Conservation (phyloP, 768 basidiomycete species). For the Russula foetens region DNA sequence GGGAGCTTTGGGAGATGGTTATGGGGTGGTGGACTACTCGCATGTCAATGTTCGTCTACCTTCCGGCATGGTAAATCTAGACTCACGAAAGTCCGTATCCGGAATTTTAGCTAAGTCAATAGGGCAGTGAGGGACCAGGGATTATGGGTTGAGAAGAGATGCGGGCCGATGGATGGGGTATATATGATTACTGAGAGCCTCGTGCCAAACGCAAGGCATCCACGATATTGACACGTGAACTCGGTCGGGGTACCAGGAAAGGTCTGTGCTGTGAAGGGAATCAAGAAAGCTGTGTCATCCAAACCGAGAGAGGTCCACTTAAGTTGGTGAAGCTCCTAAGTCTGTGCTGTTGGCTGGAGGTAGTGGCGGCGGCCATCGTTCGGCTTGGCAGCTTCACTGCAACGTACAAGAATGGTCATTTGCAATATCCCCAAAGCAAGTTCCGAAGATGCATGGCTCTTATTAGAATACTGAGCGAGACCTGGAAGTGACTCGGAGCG, state of each 20-base stretch:
- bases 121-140: not conserved
- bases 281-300: not conserved
- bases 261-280: not conserved
- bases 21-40: not conserved
- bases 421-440: not conserved
- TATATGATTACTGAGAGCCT: conserved; percentile 14
- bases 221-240: conserved; percentile 15
- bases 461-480: not conserved
- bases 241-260: not conserved
- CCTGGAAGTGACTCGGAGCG: not conserved
- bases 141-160: not conserved
- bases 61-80: not conserved
- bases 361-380: not conserved
- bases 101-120: not conserved
- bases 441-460: not conserved
- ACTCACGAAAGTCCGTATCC: conserved; percentile 8
- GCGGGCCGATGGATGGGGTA: not conserved
- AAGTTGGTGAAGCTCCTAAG: not conserved
- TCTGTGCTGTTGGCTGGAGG: not conserved
- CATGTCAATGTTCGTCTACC: not conserved
- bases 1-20: not conserved
- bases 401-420: not conserved
- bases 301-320: not conserved
- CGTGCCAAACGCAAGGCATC: conserved; percentile 16
- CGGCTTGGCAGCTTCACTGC: not conserved